Conservation (phyloP, 169 alveolate genomes). For the Cytauxzoon felis region DNA sequence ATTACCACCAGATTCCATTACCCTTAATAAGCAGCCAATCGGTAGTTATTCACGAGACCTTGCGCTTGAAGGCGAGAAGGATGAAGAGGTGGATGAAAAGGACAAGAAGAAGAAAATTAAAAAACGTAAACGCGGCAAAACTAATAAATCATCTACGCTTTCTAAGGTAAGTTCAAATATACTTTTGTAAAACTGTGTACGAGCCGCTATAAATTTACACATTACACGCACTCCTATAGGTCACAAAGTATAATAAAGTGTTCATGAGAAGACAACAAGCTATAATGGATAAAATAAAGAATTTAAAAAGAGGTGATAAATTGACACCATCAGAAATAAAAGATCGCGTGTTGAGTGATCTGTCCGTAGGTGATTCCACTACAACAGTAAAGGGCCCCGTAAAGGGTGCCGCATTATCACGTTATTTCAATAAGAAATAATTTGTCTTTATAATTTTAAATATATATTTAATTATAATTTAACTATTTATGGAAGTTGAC, state of each 20-base stretch:
- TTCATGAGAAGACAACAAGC: constrained; percentile 64
- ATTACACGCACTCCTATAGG: constrained; percentile 24
- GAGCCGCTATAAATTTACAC: too few species aligned
- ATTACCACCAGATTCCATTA: constrained; percentile 89
- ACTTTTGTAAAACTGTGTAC: too few species aligned
- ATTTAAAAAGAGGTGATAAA: constrained; percentile 13
- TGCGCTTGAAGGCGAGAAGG: neutral
- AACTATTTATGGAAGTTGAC: neutral
- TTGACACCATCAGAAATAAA: constrained; percentile 16
- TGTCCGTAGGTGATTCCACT: constrained; percentile 31
- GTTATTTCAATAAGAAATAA: constrained; percentile 21
- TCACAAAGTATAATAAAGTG: constrained; percentile 26
- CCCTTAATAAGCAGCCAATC: constrained; percentile 77
- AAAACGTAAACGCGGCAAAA: constrained; percentile 12
- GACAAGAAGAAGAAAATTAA: constrained; percentile 35
- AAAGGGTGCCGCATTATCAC: constrained; percentile 56
- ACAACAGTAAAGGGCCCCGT: constrained; percentile 42
- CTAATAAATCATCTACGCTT: constrained; percentile 28
- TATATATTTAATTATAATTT: neutral
- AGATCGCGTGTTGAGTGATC: constrained; percentile 19
- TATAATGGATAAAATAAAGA: constrained; percentile 34
- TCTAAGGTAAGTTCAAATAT: constrained; percentile 29
- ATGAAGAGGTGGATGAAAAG: constrained; percentile 5
- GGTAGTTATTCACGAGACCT: constrained; percentile 69
- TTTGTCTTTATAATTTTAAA: neutral